Conservation (phyloP, 495 filamentous ascomycete genomes). For the Xylaria nigripes region DNA sequence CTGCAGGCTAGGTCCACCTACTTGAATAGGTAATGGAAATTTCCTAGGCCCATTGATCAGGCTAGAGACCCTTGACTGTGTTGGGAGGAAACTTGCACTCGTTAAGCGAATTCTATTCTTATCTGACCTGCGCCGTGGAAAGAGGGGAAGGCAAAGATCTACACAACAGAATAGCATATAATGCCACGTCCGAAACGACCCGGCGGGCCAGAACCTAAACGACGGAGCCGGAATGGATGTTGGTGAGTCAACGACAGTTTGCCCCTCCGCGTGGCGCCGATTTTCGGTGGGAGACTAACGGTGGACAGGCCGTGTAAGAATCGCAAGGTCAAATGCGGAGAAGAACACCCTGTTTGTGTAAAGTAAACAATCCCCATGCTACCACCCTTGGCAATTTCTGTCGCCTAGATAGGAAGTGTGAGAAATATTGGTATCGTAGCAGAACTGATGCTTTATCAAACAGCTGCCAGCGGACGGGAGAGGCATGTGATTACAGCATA, state of each 20-base stretch:
- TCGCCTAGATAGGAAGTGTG: neutral
- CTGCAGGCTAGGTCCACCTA: conserved; percentile 3
- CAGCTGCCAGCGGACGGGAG: conserved; percentile 62
- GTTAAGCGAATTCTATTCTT: conserved; percentile 24
- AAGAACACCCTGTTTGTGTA: conserved; percentile 67
- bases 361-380: conserved; percentile 37
- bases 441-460: conserved; percentile 14
- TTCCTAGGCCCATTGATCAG: conserved; percentile 23
- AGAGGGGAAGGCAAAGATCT: neutral
- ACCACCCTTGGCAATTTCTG: conserved; percentile 1
- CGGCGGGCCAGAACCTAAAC: conserved; percentile 59
- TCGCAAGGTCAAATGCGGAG: conserved; percentile 82
- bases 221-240: conserved; percentile 75
- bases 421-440: neutral
- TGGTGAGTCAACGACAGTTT: conserved; percentile 50
- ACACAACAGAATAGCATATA: conserved; percentile 19
- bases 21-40: neutral
- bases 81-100: conserved; percentile 27
- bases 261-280: neutral
- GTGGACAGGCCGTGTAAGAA: conserved; percentile 67
- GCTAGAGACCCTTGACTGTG: conserved; percentile 22
- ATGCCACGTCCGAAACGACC: conserved; percentile 64
- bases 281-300: conserved; percentile 3
- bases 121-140: conserved; percentile 11
- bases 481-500: conserved; percentile 80